phyloP scores from a whole-genome alignment of 75 land plant species.

The Sequoia sempervirens region DNA sequence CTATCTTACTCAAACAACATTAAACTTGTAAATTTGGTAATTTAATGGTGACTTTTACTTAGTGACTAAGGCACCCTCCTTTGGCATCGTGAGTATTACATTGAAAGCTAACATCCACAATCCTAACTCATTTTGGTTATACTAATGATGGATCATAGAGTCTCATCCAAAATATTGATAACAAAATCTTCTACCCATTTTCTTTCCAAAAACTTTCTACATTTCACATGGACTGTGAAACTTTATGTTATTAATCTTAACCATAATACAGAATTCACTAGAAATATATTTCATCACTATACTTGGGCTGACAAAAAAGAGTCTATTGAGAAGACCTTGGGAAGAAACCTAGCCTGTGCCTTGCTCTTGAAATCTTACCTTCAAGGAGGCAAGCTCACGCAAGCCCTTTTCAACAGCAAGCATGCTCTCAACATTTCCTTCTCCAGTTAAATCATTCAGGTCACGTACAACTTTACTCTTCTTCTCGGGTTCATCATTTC shows the following conservation, averaged over 20 bases:
- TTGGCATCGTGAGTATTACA: no score
- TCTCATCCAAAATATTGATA: no score
- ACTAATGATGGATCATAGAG: no score
- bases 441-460: constrained; percentile 75
- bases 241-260: background rate
- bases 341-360: background rate
- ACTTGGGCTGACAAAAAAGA: background rate
- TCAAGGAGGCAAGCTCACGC: constrained; percentile 82
- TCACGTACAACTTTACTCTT: constrained; percentile 47
- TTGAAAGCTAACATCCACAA: no score
- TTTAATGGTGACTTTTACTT: no score
- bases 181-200: no score
- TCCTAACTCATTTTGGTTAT: no score
- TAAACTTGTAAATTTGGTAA: no score
- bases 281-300: background rate
- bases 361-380: constrained; percentile 40
- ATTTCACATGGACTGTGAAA: background rate
- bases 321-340: background rate
- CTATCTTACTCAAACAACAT: no score
- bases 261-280: background rate
- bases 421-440: constrained; percentile 98
- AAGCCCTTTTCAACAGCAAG: constrained; percentile 89
- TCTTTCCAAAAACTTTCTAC: background rate
- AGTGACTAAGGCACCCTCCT: no score
- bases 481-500: constrained; percentile 25